These are phyloP conservation scores for Wickerhamiella alocasiicola DNA, from an alignment of 805 yeast genomes.

Conservation along the genomic window DNA sequence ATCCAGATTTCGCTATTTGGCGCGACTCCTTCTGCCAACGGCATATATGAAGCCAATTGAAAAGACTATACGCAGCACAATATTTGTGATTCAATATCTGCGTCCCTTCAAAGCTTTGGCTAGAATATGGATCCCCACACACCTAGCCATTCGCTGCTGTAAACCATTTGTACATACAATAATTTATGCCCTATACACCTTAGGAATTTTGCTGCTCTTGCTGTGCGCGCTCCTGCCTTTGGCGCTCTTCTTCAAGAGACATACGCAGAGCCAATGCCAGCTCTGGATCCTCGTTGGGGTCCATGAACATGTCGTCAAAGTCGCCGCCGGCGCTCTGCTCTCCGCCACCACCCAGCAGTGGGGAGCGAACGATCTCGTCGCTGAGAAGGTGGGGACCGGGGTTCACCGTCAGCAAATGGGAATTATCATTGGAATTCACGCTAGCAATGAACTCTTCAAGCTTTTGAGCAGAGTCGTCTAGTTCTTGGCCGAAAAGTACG, in stretches of 20 bases:
- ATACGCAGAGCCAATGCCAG: slow-evolving; percentile 88
- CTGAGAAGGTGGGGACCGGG: slow-evolving; percentile 79
- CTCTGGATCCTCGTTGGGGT: slow-evolving; percentile 92
- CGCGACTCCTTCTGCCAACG: no score
- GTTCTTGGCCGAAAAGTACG: slow-evolving; percentile 84
- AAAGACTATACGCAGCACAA: no score
- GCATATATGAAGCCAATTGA: no score
- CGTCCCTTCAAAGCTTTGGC: no score
- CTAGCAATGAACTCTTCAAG: slow-evolving; percentile 65
- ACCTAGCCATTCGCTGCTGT: no score
- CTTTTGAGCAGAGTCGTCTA: slow-evolving; percentile 51
- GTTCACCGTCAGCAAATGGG: slow-evolving; percentile 70
- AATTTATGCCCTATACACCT: no score
- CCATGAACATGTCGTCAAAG: slow-evolving; percentile 40
- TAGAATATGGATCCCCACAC: no score
- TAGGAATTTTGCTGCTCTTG: no score
- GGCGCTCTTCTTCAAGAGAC: slow-evolving; percentile 88
- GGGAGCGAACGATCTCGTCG: slow-evolving; percentile 66
- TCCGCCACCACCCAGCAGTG: slow-evolving; percentile 45
- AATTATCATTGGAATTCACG: slow-evolving; percentile 42
- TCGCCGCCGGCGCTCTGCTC: slow-evolving; percentile 38
- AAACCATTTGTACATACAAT: no score
- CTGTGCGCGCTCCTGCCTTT: slow-evolving; percentile 62
- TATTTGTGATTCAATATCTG: no score
- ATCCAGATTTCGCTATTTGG: no score